Evolutionary conservation across 352 stramenopile genomes (phyloP).

Genomic region (Globisporangium abappressorium): DNA sequence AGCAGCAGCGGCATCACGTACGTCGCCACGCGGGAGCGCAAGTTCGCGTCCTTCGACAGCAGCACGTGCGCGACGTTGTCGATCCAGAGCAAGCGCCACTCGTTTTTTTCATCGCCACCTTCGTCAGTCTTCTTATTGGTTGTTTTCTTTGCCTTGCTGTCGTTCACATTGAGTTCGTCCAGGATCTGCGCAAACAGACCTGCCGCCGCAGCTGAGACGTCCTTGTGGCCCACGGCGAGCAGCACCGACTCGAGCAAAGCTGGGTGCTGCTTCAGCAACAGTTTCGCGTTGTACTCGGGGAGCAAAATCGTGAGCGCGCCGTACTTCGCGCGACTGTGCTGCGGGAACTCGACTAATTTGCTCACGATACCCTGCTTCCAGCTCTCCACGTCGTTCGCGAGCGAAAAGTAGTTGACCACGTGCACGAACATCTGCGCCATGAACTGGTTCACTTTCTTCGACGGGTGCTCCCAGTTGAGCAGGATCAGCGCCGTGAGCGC

Average conservation of each 20-base stretch:
- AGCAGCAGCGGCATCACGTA: slow-evolving; percentile 74
- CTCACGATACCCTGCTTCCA: slow-evolving; percentile 50
- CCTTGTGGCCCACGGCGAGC: slow-evolving; percentile 60
- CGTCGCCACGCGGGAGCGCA: slow-evolving; percentile 65
- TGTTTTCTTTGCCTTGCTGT: slow-evolving; percentile 27
- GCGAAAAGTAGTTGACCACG: slow-evolving; percentile 59
- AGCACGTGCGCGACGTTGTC: slow-evolving; percentile 51
- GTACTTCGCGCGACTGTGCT: slow-evolving; percentile 69
- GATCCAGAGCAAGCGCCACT: slow-evolving; percentile 54
- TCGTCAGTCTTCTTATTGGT: slow-evolving; percentile 13
- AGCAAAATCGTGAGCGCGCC: slow-evolving; percentile 60
- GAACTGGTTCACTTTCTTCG: slow-evolving; percentile 86
- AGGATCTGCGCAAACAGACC: slow-evolving; percentile 73
- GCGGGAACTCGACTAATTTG: slow-evolving; percentile 53
- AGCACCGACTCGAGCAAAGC: slow-evolving; percentile 57
- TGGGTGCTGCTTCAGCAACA: slow-evolving; percentile 44
- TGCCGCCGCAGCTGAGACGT: slow-evolving; percentile 65
- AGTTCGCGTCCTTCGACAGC: slow-evolving; percentile 42
- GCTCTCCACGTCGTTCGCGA: slow-evolving; percentile 31
- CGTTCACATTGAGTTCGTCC: slow-evolving; percentile 27
- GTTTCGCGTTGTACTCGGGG: slow-evolving; percentile 34
- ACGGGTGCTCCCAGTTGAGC: slow-evolving; percentile 83
- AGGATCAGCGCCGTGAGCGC: slow-evolving; percentile 55
- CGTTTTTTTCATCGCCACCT: slow-evolving; percentile 16
- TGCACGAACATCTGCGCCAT: slow-evolving; percentile 81